Base-by-base conservation (phyloP, 169 alveolate genomes). In the Eimeria sp. region DNA sequence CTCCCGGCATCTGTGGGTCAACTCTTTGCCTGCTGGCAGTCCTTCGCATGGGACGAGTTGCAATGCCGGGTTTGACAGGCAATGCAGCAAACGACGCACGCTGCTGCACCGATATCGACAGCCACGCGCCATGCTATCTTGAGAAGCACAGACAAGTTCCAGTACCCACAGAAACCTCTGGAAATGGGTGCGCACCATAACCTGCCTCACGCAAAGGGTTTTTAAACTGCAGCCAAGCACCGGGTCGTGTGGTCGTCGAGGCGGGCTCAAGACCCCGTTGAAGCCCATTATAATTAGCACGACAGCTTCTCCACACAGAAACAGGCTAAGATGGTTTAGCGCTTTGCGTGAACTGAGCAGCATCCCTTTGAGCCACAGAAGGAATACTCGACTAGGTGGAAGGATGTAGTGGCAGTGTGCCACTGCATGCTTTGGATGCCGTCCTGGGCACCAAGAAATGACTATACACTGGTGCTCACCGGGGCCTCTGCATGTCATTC, bases 371-470 rank as follows among this genome's bases (percentile, higher is more conserved):
- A 40, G 33, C 56, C 83, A 37, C 56, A 40, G 49, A 46, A 66
- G 14, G 83, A 18, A 74, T 10, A 16, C 33, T 74, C 37, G 83
- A 40, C 56, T 74, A 74, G 1, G 83, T 30, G 83, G 58, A 40
- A 40, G 83, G 58, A 40, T 40, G 33, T n/a, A 40, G 11, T 16
- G 83, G n/a, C 88, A 27, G 14, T 6, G 56, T 78, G 66, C 54
- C 66, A 78, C 49, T 52, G 71, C 88, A 46, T 49, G 68, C 66
- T 49, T 78, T 78, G n/a, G 68, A n/a, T 46, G 68, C 66, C 68
- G 11, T 77, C 46, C 62, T 54, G 46, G 52, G 43, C 68, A 54
- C 66, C 74, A 30, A 30, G 27, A n/a, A 49, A 1, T 54, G 30
- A 25, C 52, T n/a, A 33, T 82, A 52, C 37, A 33, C 60, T 23